A percentile compares a stretch with the other conserved stretches of the same genome.
Conservation (phyloP, 306 rosid species). For the Malus asiatica region DNA sequence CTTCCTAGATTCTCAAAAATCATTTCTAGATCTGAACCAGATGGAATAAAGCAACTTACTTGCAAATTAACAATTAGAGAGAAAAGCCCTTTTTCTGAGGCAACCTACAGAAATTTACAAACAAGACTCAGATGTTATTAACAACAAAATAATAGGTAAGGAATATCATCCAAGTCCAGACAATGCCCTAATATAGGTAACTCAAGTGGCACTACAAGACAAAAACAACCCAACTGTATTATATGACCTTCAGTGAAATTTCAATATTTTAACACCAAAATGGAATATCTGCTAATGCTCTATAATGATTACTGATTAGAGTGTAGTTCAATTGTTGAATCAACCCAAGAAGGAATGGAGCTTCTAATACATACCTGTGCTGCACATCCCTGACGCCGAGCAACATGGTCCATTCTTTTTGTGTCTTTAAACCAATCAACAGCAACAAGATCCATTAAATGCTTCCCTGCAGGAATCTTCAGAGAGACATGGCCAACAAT, state of each 20-base stretch:
- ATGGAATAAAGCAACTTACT: conserved; percentile 47
- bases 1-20: conserved; percentile 12
- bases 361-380: conserved; percentile 63
- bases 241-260: neutral
- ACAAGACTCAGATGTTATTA: conserved; percentile 1
- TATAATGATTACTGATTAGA: neutral
- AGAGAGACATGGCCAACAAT: conserved; percentile 18
- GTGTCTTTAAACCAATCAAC: conserved; percentile 99
- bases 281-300: neutral
- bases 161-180: neutral
- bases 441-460: conserved; percentile 89
- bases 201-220: neutral
- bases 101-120: conserved; percentile 52
- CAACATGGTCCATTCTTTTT: conserved; percentile 97
- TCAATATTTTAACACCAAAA: neutral
- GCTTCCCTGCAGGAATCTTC: conserved; percentile 95
- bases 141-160: neutral
- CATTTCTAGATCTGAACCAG: conserved; percentile 3
- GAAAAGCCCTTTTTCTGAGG: conserved; percentile 89
- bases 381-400: conserved; percentile 86
- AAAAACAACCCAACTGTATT: neutral
- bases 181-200: neutral
- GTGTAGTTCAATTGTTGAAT: neutral
- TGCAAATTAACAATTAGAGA: conserved; percentile 75
- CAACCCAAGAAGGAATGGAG: neutral